phyloP scores from a whole-genome alignment of 495 filamentous ascomycete species.

The Astrothelium macrocarpum region DNA sequence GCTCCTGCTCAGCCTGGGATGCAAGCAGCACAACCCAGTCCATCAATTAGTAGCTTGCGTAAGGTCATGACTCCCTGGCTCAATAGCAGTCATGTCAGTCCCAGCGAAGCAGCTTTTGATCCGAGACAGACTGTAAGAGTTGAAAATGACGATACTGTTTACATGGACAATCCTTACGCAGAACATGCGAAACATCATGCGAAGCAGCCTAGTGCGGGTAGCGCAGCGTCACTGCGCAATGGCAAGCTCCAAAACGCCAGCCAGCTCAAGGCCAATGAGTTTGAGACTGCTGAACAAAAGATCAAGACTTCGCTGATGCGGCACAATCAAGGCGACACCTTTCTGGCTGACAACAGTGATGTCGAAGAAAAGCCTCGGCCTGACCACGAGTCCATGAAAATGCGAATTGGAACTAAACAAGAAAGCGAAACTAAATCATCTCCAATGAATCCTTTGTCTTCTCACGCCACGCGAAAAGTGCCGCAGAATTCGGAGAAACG shows the following conservation, averaged over 20 bases:
- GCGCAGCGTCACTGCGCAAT: neutral
- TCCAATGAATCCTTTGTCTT: constrained; percentile 15
- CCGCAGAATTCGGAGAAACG: neutral
- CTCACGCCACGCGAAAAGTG: neutral
- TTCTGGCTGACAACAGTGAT: constrained; percentile 12
- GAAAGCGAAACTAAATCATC: constrained; percentile 12
- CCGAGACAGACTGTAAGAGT: constrained; percentile 19
- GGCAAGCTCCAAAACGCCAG: neutral
- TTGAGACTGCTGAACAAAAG: neutral
- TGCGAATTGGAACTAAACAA: neutral
- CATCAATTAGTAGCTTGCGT: constrained; percentile 70
- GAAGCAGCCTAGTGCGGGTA: neutral
- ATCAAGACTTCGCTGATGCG: constrained; percentile 8
- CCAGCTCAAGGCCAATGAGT: neutral
- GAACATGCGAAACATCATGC: constrained; percentile 1
- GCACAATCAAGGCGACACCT: constrained; percentile 9
- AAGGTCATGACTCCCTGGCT: constrained; percentile 88
- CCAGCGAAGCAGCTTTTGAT: constrained; percentile 19
- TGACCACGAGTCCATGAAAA: neutral
- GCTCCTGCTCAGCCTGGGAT: constrained; percentile 22
- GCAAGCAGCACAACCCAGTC: constrained; percentile 48
- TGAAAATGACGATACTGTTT: constrained; percentile 15
- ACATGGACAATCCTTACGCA: constrained; percentile 10
- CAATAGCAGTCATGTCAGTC: constrained; percentile 20
- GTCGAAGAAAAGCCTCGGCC: constrained; percentile 2